Evolutionary conservation across 176 grass and related monocot genomes (phyloP).

Genomic region (Triticum monococcum): DNA sequence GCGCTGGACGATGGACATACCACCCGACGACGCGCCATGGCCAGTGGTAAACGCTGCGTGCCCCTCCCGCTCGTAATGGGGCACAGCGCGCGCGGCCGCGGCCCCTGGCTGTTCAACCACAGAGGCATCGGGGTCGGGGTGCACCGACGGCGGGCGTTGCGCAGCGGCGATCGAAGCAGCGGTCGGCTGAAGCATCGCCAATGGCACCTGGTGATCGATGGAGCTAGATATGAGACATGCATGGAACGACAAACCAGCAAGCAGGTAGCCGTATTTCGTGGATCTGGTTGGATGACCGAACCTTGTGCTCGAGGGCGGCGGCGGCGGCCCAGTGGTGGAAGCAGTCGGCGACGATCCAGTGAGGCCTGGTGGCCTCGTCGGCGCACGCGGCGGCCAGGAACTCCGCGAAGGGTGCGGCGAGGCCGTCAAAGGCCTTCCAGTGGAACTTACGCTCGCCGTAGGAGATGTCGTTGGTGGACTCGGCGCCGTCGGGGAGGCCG

Average conservation of each 20-base stretch:
- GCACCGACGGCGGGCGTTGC: not conserved
- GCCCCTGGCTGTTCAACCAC: not conserved
- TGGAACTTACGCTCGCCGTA: not conserved
- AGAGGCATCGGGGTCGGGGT: not conserved
- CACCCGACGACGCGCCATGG: not conserved
- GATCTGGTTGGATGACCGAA: not conserved
- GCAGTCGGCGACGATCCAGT: not conserved
- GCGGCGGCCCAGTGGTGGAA: constrained; percentile 10
- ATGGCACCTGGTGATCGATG: not conserved
- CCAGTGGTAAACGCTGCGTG: not conserved
- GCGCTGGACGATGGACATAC: not conserved
- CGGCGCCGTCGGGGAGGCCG: not conserved
- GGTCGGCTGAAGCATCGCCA: not conserved
- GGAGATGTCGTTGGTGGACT: not conserved
- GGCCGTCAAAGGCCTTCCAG: constrained; percentile 14
- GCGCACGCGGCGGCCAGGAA: not conserved
- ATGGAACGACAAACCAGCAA: not conserved
- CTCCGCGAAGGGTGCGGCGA: not conserved
- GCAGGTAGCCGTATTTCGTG: not conserved
- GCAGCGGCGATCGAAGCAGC: not conserved
- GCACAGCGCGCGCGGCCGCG: not conserved
- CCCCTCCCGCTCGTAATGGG: not conserved
- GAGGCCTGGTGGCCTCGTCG: not conserved
- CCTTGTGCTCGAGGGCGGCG: not conserved
- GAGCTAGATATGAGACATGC: not conserved